Percentiles rank a stretch among this genome's conserved stretches.
Conservation (phyloP, 1,284 basidiomycete species). For the Ganoderma resinaceum region DNA sequence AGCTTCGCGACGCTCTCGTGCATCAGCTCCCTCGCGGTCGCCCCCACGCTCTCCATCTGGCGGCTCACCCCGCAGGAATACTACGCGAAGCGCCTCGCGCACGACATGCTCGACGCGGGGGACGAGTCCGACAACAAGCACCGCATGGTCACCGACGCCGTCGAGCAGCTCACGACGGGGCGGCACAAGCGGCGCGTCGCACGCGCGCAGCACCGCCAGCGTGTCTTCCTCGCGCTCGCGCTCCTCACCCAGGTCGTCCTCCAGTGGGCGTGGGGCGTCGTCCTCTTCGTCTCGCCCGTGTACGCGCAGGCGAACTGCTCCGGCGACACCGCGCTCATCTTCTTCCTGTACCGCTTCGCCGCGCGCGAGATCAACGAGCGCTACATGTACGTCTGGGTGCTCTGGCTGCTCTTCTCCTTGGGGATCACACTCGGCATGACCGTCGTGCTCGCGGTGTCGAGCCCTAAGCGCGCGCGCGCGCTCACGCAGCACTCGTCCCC, state of each 20-base stretch:
- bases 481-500: constrained; percentile 21
- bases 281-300: constrained; percentile 37
- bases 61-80: constrained; percentile 34
- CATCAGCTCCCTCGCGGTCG: constrained; percentile 40
- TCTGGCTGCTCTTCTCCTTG: constrained; percentile 40
- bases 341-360: constrained; percentile 34
- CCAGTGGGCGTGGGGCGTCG: constrained; percentile 42
- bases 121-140: constrained; percentile 22
- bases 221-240: constrained; percentile 37
- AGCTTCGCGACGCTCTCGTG: constrained; percentile 41
- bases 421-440: constrained; percentile 36
- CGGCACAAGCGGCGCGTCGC: constrained; percentile 27
- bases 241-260: constrained; percentile 41
- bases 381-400: constrained; percentile 37
- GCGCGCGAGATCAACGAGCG: constrained; percentile 31
- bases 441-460: constrained; percentile 36
- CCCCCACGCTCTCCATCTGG: constrained; percentile 40
- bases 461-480: constrained; percentile 30
- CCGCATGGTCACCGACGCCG: constrained; percentile 19
- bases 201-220: constrained; percentile 33
- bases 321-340: constrained; percentile 33
- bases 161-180: constrained; percentile 21
- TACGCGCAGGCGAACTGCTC: constrained; percentile 39
- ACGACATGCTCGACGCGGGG: constrained; percentile 28
- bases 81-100: constrained; percentile 32